Percentiles rank a stretch among this genome's conserved stretches.
Conservation (phyloP, 1,284 basidiomycete genomes). For the Lentinus polychrous region DNA sequence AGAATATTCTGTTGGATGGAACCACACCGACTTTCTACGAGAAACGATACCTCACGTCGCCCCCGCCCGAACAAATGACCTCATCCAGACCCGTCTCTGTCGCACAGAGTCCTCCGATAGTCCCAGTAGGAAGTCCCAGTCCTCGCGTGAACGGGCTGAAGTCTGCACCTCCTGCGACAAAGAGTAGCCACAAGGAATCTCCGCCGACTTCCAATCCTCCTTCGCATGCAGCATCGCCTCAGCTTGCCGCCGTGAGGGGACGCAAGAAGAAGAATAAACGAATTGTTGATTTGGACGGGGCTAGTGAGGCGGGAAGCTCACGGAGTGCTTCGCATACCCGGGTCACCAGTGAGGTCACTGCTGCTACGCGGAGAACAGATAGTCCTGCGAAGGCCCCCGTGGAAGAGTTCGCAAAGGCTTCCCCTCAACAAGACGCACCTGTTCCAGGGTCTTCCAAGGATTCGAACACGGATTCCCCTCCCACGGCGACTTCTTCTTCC, state of each 20-base stretch:
- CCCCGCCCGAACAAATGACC: slow-evolving; percentile 44
- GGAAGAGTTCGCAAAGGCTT: background rate
- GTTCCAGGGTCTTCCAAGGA: slow-evolving; percentile 7
- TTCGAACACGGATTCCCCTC: slow-evolving; percentile 5
- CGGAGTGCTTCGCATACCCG: slow-evolving; percentile 21
- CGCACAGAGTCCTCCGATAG: slow-evolving; percentile 51
- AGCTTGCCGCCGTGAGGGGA: slow-evolving; percentile 34
- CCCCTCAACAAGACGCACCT: background rate
- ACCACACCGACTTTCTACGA: slow-evolving; percentile 72
- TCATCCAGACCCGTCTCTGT: slow-evolving; percentile 39
- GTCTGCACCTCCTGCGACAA: slow-evolving; percentile 13
- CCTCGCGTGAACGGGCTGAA: background rate
- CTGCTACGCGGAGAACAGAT: slow-evolving; percentile 6
- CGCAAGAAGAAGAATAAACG: slow-evolving; percentile 57
- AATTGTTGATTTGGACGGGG: slow-evolving; percentile 61
- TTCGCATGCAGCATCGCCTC: slow-evolving; percentile 38
- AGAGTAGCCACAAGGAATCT: slow-evolving; percentile 24
- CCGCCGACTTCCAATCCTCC: slow-evolving; percentile 33
- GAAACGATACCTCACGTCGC: slow-evolving; percentile 47
- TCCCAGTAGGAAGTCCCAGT: slow-evolving; percentile 39
- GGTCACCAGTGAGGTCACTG: slow-evolving; percentile 15
- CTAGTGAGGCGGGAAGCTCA: slow-evolving; percentile 25
- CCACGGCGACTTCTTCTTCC: background rate
- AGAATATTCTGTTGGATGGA: slow-evolving; percentile 70
- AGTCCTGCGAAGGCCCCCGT: slow-evolving; percentile 13